phyloP scores from a whole-genome alignment of 352 stramenopile species.

The Aphanomyces euteiches region DNA sequence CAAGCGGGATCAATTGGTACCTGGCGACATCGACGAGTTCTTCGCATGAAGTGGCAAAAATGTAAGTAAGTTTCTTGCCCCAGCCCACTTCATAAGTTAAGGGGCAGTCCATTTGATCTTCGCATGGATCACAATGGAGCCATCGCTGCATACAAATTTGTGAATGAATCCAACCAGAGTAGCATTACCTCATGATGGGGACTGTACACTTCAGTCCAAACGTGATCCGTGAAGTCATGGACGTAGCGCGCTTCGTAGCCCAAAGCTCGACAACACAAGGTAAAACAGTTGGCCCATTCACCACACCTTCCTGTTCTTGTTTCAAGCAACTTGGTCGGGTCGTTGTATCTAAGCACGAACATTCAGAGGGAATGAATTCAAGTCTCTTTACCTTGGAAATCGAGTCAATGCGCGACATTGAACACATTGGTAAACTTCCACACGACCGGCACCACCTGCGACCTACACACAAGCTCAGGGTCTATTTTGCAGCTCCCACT shows the following conservation, averaged over 20 bases:
- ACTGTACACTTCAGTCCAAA: constrained; percentile 93
- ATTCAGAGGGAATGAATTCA: constrained; percentile 1
- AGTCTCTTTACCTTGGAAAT: constrained; percentile 60
- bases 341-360: constrained; percentile 56
- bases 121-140: constrained; percentile 93
- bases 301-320: constrained; percentile 84
- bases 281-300: constrained; percentile 94
- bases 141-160: constrained; percentile 47
- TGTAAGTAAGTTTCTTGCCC: constrained; percentile 92
- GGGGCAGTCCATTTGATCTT: constrained; percentile 89
- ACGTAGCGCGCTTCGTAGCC: constrained; percentile 90
- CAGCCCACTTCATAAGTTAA: constrained; percentile 94
- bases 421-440: constrained; percentile 86
- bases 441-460: constrained; percentile 55
- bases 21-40: constrained; percentile 89
- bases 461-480: constrained; percentile 4
- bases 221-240: constrained; percentile 92
- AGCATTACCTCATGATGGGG: constrained; percentile 43
- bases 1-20: neutral
- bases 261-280: constrained; percentile 83
- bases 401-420: constrained; percentile 51
- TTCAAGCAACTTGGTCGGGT: constrained; percentile 82
- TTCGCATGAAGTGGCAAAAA: constrained; percentile 85
- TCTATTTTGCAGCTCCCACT: neutral
- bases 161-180: neutral